A percentile compares a stretch with the other conserved stretches of the same genome.
phyloP scores from a whole-genome alignment of 768 basidiomycete species.

The Kwoniella heveanensis region DNA sequence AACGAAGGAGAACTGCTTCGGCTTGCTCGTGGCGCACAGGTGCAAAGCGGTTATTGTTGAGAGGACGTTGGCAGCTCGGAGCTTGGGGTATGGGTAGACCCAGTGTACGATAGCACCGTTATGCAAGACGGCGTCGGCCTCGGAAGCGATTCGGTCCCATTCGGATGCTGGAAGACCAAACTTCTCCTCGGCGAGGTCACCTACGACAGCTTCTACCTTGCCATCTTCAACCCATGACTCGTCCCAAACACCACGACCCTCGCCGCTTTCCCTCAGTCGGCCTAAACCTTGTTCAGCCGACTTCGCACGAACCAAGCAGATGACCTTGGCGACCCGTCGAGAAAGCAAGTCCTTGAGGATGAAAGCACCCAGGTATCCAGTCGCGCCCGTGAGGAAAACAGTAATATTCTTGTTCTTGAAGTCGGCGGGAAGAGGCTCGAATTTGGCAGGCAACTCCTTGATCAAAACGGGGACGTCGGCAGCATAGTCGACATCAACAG shows the following conservation, averaged over 20 bases:
- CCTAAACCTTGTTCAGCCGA: constrained; percentile 65
- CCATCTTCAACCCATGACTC: constrained; percentile 73
- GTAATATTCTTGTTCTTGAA: constrained; percentile 65
- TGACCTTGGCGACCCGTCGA: constrained; percentile 74
- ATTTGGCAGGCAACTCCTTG: constrained; percentile 64
- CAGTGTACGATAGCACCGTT: constrained; percentile 99
- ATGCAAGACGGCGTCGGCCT: constrained; percentile 83
- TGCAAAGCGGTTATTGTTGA: constrained; percentile 81
- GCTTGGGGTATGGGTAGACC: constrained; percentile 95
- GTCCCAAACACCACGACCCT: constrained; percentile 84
- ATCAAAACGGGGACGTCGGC: constrained; percentile 72
- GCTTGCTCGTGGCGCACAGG: constrained; percentile 65
- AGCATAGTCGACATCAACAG: constrained; percentile 67
- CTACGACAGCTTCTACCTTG: constrained; percentile 75
- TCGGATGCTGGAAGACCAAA: constrained; percentile 70
- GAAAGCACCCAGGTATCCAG: constrained; percentile 95
- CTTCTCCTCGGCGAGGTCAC: constrained; percentile 73
- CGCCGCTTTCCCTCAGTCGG: constrained; percentile 71
- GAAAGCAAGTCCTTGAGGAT: constrained; percentile 77
- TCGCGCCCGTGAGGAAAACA: constrained; percentile 93
- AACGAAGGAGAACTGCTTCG: constrained; percentile 83
- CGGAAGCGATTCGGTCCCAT: constrained; percentile 70
- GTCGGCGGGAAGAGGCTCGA: constrained; percentile 65
- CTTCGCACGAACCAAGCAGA: constrained; percentile 85
- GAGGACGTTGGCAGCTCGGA: constrained; percentile 88